phyloP scores from a whole-genome alignment of 306 rosid species.

The Dalbergia cochinchinensis region DNA sequence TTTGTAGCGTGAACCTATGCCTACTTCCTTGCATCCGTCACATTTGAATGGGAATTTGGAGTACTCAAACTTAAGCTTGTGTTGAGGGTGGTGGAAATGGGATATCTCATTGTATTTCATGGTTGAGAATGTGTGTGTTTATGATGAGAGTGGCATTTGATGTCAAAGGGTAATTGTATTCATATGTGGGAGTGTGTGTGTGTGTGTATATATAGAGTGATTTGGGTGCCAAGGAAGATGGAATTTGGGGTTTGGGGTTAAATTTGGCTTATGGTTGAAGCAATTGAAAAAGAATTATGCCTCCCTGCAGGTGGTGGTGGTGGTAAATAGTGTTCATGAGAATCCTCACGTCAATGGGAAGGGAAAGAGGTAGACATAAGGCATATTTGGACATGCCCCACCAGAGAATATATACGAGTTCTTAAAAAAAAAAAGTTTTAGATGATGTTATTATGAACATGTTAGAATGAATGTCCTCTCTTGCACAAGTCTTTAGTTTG shows the following conservation, averaged over 20 bases:
- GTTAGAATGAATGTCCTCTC: not conserved
- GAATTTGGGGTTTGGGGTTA: slow-evolving; percentile 6
- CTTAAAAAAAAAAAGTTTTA: no score
- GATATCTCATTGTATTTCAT: slow-evolving; percentile 84
- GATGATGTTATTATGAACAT: slow-evolving; percentile 10
- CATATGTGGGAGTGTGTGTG: slow-evolving; percentile 39
- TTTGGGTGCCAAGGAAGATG: not conserved
- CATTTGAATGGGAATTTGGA: slow-evolving; percentile 88
- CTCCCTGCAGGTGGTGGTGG: slow-evolving; percentile 47
- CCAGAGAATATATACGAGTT: slow-evolving; percentile 55
- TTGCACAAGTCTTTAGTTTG: not conserved
- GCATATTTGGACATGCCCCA: slow-evolving; percentile 58
- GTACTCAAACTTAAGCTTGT: slow-evolving; percentile 79
- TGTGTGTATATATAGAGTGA: not conserved
- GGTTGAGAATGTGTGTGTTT: slow-evolving; percentile 24
- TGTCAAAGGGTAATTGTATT: slow-evolving; percentile 37
- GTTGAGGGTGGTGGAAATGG: slow-evolving; percentile 87
- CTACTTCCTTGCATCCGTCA: slow-evolving; percentile 91
- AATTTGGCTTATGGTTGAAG: slow-evolving; percentile 67
- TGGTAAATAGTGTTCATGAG: slow-evolving; percentile 52
- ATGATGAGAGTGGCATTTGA: slow-evolving; percentile 4
- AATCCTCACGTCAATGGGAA: slow-evolving; percentile 59
- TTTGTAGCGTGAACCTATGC: slow-evolving; percentile 87
- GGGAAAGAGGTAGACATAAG: slow-evolving; percentile 56
- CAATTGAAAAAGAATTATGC: slow-evolving; percentile 63